Conservation (phyloP, 768 basidiomycete species). For the Mycena venus region DNA sequence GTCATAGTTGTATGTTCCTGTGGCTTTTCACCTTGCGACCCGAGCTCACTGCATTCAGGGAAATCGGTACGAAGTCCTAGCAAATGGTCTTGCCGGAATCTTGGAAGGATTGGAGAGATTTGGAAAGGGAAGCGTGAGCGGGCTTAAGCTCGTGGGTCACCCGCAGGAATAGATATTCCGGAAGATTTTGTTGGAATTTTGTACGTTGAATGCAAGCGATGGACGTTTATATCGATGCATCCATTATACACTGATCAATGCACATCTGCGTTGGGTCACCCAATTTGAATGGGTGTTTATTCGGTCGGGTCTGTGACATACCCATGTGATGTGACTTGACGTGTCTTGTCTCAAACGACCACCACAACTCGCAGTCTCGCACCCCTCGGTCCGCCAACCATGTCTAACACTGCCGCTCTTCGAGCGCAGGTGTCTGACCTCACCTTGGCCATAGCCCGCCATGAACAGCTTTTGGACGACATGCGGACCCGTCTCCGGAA, state of each 20-base stretch:
- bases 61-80: conserved; percentile 57
- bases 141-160: conserved; percentile 13
- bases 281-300: too few relatives aligned
- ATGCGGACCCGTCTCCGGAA: neutral
- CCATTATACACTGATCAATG: too few relatives aligned
- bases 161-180: conserved; percentile 10
- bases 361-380: too few relatives aligned
- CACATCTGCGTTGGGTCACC: too few relatives aligned
- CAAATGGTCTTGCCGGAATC: conserved; percentile 59
- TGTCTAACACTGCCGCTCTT: neutral
- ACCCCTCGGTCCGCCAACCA: too few relatives aligned
- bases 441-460: neutral
- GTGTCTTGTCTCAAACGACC: too few relatives aligned
- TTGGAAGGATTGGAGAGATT: conserved; percentile 51
- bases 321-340: too few relatives aligned
- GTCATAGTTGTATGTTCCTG: neutral
- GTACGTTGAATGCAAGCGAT: too few relatives aligned
- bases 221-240: too few relatives aligned
- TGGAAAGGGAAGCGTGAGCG: neutral
- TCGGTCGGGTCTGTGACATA: too few relatives aligned
- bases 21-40: neutral
- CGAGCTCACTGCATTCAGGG: conserved; percentile 45
- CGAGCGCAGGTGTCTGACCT: neutral
- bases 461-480: neutral
- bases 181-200: too few relatives aligned